Evolutionary conservation across 345 rosid genomes (phyloP), one percentile per base, ranked within the genome.

Genomic region (Bruguiera sexangula): DNA sequence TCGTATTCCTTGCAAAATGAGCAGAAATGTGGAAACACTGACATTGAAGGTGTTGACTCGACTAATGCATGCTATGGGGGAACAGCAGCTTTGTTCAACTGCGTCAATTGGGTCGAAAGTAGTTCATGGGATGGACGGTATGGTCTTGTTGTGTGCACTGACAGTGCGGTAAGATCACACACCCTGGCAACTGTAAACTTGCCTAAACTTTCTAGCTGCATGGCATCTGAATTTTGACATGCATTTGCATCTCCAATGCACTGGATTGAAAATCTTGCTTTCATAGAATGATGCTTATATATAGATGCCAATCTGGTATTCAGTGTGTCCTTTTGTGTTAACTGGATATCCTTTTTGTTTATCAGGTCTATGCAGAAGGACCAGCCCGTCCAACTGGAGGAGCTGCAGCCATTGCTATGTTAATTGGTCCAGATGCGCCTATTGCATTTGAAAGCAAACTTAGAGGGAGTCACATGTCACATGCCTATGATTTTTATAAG

Each of bases 331-430:
- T 63, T 43, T 59, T 32, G 69, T 66, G 69, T 65, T 82, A 54
- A 65, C 6, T 26, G 30, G 55, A 36, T 32, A 3, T 62, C 48
- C 64, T 72, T 54, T 60, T 58, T 67, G 29, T 69, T 65, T 59
- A 73, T 83, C 92, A 96, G 99, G 99, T 96, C 63, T 96, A 96
- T 83, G 99, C 99, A 6, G 98, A 96, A 88, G 99, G 99, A 75
- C 98, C 99, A 0, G 99, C 99, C 5, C 84, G 99, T 43, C 98
- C 99, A 15, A 96, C 99, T 62, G 99, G 99, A 73, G 99, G 99
- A 81, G 99, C 99, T 5, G 99, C 95, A 69, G 98, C 99, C 1
- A 85, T 96, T 84, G 96, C 91, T 72, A 85, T 92, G 84, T 81
- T 96, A 63, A 76, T 96, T 52, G 99, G 99, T 68, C 98, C 99